Evolutionary conservation across 768 basidiomycete genomes (phyloP).

Genomic region (Mycena vulgaris): DNA sequence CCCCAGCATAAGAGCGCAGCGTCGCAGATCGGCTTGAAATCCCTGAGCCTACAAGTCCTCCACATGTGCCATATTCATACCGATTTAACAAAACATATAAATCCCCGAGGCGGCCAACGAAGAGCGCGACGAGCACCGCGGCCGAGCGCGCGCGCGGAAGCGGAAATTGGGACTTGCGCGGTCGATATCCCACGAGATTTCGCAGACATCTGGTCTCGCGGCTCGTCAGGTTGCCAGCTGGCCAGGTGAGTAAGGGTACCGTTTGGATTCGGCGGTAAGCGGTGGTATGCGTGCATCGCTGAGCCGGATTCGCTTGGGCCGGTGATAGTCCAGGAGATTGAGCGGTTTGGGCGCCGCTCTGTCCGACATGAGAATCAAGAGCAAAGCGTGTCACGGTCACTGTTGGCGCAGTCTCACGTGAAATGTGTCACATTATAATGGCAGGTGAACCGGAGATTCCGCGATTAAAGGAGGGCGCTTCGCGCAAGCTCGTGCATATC

Average conservation of each 20-base stretch:
- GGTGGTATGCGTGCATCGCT: conserved; percentile 61
- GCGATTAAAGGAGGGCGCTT: no score
- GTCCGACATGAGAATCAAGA: conserved; percentile 22
- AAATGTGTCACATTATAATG: no score
- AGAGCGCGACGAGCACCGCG: conserved; percentile 87
- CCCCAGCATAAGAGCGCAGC: conserved; percentile 85
- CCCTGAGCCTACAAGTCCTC: neutral
- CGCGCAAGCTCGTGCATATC: no score
- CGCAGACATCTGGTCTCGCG: conserved; percentile 64
- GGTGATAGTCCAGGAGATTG: conserved; percentile 66
- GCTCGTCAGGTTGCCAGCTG: neutral
- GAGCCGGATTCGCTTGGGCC: conserved; percentile 56
- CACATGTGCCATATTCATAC: conserved; percentile 56
- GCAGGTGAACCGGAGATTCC: no score
- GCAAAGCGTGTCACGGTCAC: no score
- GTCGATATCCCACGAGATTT: conserved; percentile 66
- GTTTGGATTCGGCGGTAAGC: conserved; percentile 66
- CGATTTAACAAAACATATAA: conserved; percentile 84
- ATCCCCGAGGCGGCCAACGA: conserved; percentile 88
- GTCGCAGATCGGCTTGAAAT: conserved; percentile 77
- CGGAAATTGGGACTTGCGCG: conserved; percentile 56
- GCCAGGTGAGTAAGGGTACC: conserved; percentile 44
- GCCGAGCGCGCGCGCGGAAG: conserved; percentile 75
- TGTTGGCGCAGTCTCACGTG: no score
- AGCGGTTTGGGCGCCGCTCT: conserved; percentile 38